These are phyloP conservation scores for Nepenthes gracilis DNA, from an alignment of 148 eudicot genomes.

Conservation along the genomic window DNA sequence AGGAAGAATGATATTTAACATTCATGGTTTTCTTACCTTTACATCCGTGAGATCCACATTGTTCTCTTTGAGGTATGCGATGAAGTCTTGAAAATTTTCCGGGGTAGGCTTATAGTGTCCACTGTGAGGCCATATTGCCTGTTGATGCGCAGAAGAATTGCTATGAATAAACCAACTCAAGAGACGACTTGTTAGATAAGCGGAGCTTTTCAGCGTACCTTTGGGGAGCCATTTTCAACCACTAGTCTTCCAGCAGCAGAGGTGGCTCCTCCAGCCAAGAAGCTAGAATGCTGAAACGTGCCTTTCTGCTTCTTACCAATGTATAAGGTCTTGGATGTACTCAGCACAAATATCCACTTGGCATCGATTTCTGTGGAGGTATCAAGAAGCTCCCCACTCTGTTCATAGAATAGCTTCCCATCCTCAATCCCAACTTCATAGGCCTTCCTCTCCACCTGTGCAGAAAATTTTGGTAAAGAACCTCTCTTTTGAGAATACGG, in stretches of 20 bases:
- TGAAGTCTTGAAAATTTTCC: slow-evolving; percentile 79
- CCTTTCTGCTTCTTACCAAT: slow-evolving; percentile 91
- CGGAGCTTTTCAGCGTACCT: slow-evolving; percentile 33
- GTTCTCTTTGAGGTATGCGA: slow-evolving; percentile 61
- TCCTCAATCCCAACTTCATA: slow-evolving; percentile 71
- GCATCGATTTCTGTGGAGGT: slow-evolving; percentile 47
- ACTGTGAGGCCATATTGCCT: slow-evolving; percentile 98
- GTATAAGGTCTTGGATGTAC: slow-evolving; percentile 73
- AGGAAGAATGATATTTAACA: neutral
- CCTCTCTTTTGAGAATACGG: neutral
- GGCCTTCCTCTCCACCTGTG: slow-evolving; percentile 77
- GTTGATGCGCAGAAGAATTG: slow-evolving; percentile 9
- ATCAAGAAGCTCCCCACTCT: slow-evolving; percentile 55
- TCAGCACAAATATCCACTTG: slow-evolving; percentile 96
- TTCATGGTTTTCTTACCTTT: slow-evolving; percentile 38
- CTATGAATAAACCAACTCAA: too few species aligned
- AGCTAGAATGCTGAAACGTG: slow-evolving; percentile 92
- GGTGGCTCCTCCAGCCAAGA: slow-evolving; percentile 97
- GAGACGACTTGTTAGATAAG: too few species aligned
- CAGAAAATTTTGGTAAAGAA: neutral
- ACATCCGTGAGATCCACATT: slow-evolving; percentile 72
- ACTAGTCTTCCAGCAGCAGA: slow-evolving; percentile 92
- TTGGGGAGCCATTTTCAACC: slow-evolving; percentile 58
- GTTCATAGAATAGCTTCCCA: slow-evolving; percentile 50
- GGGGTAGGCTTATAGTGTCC: slow-evolving; percentile 91